Conservation (phyloP, 306 rosid species). For the Coriaria nepalensis region DNA sequence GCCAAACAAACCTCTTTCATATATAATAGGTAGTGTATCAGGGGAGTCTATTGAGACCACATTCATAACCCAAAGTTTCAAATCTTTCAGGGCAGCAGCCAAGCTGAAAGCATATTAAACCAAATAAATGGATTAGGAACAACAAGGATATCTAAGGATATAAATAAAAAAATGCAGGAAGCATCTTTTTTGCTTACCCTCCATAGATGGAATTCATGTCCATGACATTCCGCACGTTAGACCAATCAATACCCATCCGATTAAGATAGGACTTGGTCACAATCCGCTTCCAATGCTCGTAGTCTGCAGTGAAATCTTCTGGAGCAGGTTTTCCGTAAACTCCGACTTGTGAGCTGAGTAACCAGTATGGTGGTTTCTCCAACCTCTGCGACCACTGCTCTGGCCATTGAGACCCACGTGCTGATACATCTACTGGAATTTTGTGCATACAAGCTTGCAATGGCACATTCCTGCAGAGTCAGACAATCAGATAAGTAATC, state of each 20-base stretch:
- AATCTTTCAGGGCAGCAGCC: constrained; percentile 83
- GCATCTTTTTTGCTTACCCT: constrained; percentile 50
- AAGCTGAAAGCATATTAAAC: constrained; percentile 42
- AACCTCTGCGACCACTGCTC: constrained; percentile 78
- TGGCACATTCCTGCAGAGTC: constrained; percentile 53
- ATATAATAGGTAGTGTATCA: constrained; percentile 84
- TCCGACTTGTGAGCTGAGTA: constrained; percentile 73
- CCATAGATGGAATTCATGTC: constrained; percentile 94
- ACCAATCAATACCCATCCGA: constrained; percentile 80
- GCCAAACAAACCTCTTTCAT: constrained; percentile 87
- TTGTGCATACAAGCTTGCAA: constrained; percentile 88
- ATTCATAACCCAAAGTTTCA: constrained; percentile 91
- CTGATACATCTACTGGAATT: constrained; percentile 42
- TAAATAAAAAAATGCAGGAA: not conserved
- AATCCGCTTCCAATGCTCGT: constrained; percentile 71
- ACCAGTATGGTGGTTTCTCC: constrained; percentile 77
- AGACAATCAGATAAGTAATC: constrained; percentile 15
- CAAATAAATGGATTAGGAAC: constrained; percentile 7
- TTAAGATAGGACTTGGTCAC: constrained; percentile 60
- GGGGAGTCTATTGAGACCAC: constrained; percentile 71
- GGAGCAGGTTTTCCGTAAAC: constrained; percentile 96
- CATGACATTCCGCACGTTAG: constrained; percentile 84
- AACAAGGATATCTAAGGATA: constrained; percentile 7
- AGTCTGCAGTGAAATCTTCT: constrained; percentile 71
- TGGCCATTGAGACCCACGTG: constrained; percentile 85